These are phyloP conservation scores for Epichloe typhina DNA, from an alignment of 2,329 filamentous ascomycete genomes.

Conservation along the genomic window DNA sequence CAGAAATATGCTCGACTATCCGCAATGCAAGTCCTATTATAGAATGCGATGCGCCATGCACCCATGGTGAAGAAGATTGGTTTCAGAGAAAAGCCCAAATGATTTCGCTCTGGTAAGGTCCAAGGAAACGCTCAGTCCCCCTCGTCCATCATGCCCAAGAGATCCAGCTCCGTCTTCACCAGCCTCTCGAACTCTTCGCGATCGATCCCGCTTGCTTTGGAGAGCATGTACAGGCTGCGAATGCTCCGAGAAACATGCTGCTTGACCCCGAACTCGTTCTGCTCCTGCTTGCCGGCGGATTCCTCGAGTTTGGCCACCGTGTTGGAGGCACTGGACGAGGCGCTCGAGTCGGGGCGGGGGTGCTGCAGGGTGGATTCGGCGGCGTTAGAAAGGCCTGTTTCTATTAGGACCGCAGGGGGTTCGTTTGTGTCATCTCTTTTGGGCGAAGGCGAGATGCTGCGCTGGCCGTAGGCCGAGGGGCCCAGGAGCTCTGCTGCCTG, in stretches of 20 bases:
- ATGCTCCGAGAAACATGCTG: slow-evolving; percentile 68
- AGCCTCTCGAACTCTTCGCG: slow-evolving; percentile 62
- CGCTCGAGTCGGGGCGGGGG: slow-evolving; percentile 45
- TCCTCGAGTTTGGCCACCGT: slow-evolving; percentile 51
- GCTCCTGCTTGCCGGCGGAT: slow-evolving; percentile 41
- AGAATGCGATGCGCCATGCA: no score
- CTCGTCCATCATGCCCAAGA: slow-evolving; percentile 57
- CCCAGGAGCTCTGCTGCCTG: slow-evolving; percentile 19
- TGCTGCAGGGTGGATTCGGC: slow-evolving; percentile 27
- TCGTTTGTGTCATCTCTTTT: slow-evolving; percentile 4
- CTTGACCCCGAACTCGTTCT: slow-evolving; percentile 60
- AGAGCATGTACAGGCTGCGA: slow-evolving; percentile 61
- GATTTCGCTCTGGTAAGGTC: no score
- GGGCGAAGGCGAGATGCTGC: not conserved
- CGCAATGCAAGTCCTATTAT: no score
- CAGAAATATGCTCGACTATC: no score
- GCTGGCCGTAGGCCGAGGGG: slow-evolving; percentile 16
- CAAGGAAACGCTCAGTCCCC: slow-evolving; percentile 14
- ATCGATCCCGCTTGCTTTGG: slow-evolving; percentile 58
- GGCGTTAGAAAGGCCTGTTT: slow-evolving; percentile 6
- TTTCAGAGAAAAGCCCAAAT: no score
- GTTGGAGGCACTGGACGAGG: slow-evolving; percentile 40
- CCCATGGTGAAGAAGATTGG: no score
- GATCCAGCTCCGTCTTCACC: slow-evolving; percentile 57
- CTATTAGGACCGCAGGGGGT: slow-evolving; percentile 12